Evolutionary conservation across 2,329 filamentous ascomycete species (phyloP), one percentile per base, ranked within the genome.

Genomic region (Geosmithia putterillii): DNA sequence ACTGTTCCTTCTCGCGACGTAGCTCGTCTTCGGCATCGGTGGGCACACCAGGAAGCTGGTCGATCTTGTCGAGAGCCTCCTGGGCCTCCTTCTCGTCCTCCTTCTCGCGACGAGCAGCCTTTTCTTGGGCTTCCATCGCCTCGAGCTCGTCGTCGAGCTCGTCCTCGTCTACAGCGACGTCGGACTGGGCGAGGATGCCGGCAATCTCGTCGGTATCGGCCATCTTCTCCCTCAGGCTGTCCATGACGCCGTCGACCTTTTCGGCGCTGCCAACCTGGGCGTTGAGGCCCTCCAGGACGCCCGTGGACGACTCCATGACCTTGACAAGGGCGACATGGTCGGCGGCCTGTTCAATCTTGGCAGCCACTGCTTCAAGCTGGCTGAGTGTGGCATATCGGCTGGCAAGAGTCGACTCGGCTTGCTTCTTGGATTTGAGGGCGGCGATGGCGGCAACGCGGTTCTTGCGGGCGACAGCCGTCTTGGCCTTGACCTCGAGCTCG

Each of bases 121-220:
- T 62, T 51, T 78, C 74, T 50, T 76, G 70, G 28, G 58, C 66
- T 62, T 89, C 80, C 65, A 98, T 66, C 3, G 72, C 80, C 51
- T 84, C 83, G 40, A 96, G 71, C 65, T 95, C 90, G 47, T 90
- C 84, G 51, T 95, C 88, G 44, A 96, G 77, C 58, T 94, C 89
- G 18, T 57, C 72, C 55, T 95, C 89, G 58, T 95, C 86, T 25
- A 94, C 69, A 36, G 53, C 57, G 14, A 63, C 66, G 12, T 65
- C 70, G 6, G 56, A 52, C 51, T 92, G 86, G 42, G 80, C 79
- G 48, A 96, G 73, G 36, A 90, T 81, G 44, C 73, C 76, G 22
- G 79, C 78, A 19, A 96, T 76, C 64, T 96, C 90, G 56, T 95
- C 88, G 20, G 83, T 79, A 52, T 83, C 79, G 42, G 67, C 73